Evolutionary conservation across 2,329 filamentous ascomycete genomes (phyloP).

Genomic region (Clonostachys solani): DNA sequence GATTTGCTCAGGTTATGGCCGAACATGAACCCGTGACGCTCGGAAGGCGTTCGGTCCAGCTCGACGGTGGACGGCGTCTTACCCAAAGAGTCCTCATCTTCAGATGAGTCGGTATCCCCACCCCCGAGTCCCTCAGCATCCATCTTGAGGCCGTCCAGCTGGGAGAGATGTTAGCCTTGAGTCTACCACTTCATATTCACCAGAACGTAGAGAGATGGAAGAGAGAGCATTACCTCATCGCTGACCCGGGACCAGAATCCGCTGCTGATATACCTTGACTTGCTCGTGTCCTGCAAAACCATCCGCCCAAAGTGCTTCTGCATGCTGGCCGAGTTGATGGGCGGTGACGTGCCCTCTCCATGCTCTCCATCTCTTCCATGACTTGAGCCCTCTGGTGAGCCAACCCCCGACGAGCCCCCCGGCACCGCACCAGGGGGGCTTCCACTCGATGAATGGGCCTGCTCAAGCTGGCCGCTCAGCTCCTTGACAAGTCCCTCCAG

Average conservation of each 20-base stretch:
- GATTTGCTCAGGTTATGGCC: slow-evolving; percentile 30
- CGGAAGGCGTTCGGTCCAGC: slow-evolving; percentile 31
- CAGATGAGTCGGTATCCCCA: slow-evolving; percentile 29
- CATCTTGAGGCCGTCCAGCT: slow-evolving; percentile 40
- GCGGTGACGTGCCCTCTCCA: slow-evolving; percentile 10
- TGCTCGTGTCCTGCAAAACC: slow-evolving; percentile 35
- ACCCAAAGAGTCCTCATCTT: slow-evolving; percentile 24
- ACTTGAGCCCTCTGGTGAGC: too few relatives aligned
- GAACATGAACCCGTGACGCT: slow-evolving; percentile 49
- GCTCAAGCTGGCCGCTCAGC: slow-evolving; percentile 37
- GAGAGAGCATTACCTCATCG: slow-evolving; percentile 39
- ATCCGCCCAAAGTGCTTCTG: slow-evolving; percentile 41
- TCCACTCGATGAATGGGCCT: slow-evolving; percentile 24
- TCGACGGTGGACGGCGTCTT: slow-evolving; percentile 28
- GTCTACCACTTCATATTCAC: neutral
- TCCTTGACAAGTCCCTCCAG: slow-evolving; percentile 48
- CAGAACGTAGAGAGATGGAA: neutral
- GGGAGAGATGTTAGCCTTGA: neutral
- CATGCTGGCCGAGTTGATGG: slow-evolving; percentile 9
- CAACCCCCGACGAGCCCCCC: slow-evolving; percentile 8
- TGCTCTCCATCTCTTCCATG: too few relatives aligned
- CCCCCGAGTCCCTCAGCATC: slow-evolving; percentile 24
- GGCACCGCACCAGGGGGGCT: slow-evolving; percentile 13
- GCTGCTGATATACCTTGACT: slow-evolving; percentile 43
- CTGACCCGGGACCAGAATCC: slow-evolving; percentile 53